Evolutionary conservation across 2,329 filamentous ascomycete genomes (phyloP).

Genomic region (Ilyonectria destructans): DNA sequence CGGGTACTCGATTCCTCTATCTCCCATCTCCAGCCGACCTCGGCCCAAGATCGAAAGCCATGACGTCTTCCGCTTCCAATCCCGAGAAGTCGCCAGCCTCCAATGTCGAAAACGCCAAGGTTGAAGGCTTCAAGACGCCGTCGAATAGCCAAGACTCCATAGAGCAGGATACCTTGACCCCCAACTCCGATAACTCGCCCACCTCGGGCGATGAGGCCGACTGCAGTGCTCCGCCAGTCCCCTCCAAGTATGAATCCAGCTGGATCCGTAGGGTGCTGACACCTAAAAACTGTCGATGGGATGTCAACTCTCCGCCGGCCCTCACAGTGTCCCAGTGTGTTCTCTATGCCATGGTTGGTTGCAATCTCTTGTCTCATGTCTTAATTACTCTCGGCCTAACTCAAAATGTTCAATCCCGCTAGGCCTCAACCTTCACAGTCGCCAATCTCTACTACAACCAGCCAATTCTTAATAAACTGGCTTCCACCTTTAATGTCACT

Average conservation of each 20-base stretch:
- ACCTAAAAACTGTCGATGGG: conserved; percentile 78
- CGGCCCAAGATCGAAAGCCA: background rate
- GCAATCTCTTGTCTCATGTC: background rate
- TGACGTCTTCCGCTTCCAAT: conserved; percentile 10
- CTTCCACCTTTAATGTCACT: conserved; percentile 78
- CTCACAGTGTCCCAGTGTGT: conserved; percentile 81
- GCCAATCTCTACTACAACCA: conserved; percentile 89
- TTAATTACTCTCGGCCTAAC: background rate
- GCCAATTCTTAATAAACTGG: conserved; percentile 83
- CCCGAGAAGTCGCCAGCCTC: conserved; percentile 7
- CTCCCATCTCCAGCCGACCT: conserved; percentile 6
- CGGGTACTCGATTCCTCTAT: background rate
- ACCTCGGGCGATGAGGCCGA: conserved; percentile 37
- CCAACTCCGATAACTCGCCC: conserved; percentile 11
- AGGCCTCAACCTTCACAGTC: conserved; percentile 78
- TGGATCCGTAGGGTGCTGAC: conserved; percentile 56
- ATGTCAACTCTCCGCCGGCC: conserved; percentile 75
- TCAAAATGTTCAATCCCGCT: background rate
- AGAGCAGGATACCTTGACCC: conserved; percentile 10
- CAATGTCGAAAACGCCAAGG: background rate
- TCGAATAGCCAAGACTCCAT: conserved; percentile 12
- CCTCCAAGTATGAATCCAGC: conserved; percentile 44
- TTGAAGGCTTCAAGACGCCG: background rate
- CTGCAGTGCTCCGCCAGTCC: conserved; percentile 9
- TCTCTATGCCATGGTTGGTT: conserved; percentile 75